These are phyloP conservation scores for Pichia sp. DNA, from an alignment of 1,139 yeast species.

Conservation along the genomic window DNA sequence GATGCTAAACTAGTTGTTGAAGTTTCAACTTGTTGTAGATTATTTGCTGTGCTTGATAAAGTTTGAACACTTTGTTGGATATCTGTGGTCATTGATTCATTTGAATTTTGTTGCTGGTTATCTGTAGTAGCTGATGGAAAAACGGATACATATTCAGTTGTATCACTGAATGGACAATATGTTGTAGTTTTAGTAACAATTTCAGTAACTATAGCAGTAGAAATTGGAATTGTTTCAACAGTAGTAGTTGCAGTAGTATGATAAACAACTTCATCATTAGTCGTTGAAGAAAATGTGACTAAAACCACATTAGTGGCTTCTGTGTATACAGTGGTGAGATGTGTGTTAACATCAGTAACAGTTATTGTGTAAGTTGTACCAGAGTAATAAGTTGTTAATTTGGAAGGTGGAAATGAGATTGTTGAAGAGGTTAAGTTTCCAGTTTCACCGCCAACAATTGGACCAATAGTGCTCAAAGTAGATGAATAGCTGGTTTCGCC, in stretches of 20 bases:
- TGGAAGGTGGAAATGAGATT: background rate
- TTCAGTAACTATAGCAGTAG: background rate
- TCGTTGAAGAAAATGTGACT: background rate
- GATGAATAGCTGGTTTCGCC: background rate
- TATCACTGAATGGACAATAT: constrained; percentile 3
- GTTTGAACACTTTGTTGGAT: background rate
- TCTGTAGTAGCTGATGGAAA: background rate
- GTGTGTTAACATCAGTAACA: background rate
- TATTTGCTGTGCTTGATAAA: background rate
- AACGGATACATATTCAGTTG: background rate
- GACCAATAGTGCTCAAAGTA: background rate
- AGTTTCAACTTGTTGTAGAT: background rate
- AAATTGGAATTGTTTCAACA: background rate
- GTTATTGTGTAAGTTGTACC: constrained; percentile 9
- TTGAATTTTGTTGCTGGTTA: background rate
- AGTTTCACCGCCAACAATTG: constrained; percentile 1
- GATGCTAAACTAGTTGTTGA: background rate
- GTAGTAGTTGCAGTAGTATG: background rate
- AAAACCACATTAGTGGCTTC: background rate
- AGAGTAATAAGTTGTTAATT: background rate
- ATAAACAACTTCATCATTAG: background rate
- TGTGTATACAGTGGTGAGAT: background rate
- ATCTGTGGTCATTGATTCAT: background rate
- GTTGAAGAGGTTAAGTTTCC: background rate
- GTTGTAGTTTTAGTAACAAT: background rate